Conservation (phyloP, 805 yeast genomes). For the Ogataea pignaliae region DNA sequence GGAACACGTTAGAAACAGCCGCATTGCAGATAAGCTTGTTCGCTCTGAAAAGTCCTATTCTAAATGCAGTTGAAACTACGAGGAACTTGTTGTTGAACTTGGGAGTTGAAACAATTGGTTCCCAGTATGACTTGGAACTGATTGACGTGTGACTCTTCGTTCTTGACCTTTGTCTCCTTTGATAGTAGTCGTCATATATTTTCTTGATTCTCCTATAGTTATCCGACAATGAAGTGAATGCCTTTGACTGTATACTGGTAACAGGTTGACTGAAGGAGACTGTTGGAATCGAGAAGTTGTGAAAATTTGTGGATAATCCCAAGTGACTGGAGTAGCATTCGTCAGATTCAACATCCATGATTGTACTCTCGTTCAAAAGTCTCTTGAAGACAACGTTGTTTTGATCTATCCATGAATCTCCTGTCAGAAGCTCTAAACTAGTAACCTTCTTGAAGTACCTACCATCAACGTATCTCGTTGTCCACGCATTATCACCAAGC, state of each 20-base stretch:
- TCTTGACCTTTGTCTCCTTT: slow-evolving; percentile 16
- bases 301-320: slow-evolving; percentile 34
- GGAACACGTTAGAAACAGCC: slow-evolving; percentile 39
- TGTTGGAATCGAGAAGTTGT: slow-evolving; percentile 25
- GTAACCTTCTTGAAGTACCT: slow-evolving; percentile 45
- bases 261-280: slow-evolving; percentile 14
- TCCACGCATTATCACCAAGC: slow-evolving; percentile 52
- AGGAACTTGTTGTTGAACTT: slow-evolving; percentile 29
- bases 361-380: slow-evolving; percentile 37
- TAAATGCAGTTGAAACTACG: slow-evolving; percentile 40
- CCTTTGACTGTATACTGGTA: slow-evolving; percentile 4
- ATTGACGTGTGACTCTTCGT: slow-evolving; percentile 19
- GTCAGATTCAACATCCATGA: slow-evolving; percentile 37
- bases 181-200: slow-evolving; percentile 27
- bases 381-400: slow-evolving; percentile 20
- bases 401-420: slow-evolving; percentile 38
- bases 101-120: slow-evolving; percentile 14
- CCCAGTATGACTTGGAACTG: slow-evolving; percentile 29
- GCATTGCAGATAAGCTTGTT: slow-evolving; percentile 45
- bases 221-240: slow-evolving; percentile 22
- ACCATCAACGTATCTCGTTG: slow-evolving; percentile 37
- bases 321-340: slow-evolving; percentile 36
- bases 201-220: slow-evolving; percentile 25
- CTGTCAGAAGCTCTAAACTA: slow-evolving; percentile 43
- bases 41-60: slow-evolving; percentile 41